Evolutionary conservation across 2,329 filamentous ascomycete genomes (phyloP), one percentile per base, ranked within the genome.

Genomic region (Simplicillium aogashimaense): DNA sequence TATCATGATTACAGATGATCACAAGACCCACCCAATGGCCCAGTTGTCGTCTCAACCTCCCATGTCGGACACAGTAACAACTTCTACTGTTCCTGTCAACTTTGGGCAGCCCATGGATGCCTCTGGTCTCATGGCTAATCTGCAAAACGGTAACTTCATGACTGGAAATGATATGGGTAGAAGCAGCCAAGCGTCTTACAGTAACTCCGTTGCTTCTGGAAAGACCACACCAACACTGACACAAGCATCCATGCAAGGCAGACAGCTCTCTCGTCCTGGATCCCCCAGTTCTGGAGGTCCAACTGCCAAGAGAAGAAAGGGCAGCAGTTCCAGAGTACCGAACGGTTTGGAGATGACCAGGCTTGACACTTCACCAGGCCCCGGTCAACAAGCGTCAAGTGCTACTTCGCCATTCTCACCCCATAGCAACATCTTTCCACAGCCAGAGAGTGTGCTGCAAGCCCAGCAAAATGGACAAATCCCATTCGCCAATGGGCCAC

Each of bases 1-100:
- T 1, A 94, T 97, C 48, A 90, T 95, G 75, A 95, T 97, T 47
- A 97, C 92, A 1, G 90, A 98, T 57, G 90, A 98, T 54, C 90
- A 97, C 67, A 97, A 97, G 66, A 95, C 87, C 7, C 83, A 86
- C 51, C 54, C 57, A 4, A 54, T 56, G 43, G 48, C 57, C 6
- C 53, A 58, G 29, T 36, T 50, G 6, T 43, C 48, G 7, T 43
- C 53, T 13, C 55, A 55, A 31, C 47, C 50, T n/a, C 43, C 49
- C 13, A 50, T 57, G 36, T 50, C 55, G 6, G 58, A 61, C 41
- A 37, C 45, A 3, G 50, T 52, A 16, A 46, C 49, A n/a, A 47
- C 50, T 14, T 46, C 50, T n/a, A 46, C 50, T 2, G 40, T 48
- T 9, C 38, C 50, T 15, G 38, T 48, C 12, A 42, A 35, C 36